Evolutionary conservation across 2,329 filamentous ascomycete species (phyloP).

Genomic region (Colletotrichum gigasporum): DNA sequence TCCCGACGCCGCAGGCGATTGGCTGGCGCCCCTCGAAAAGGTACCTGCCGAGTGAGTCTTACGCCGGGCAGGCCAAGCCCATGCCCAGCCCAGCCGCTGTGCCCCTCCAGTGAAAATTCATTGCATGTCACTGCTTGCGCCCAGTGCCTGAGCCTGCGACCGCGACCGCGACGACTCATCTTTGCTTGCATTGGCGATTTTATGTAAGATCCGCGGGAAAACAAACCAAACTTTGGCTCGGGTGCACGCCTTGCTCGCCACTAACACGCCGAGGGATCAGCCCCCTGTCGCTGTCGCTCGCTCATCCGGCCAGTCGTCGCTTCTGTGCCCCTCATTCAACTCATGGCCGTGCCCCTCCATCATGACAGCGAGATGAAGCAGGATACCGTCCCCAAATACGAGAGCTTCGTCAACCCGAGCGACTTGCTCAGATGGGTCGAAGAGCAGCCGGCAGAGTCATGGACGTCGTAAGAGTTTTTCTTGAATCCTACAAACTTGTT

Average conservation of each 20-base stretch:
- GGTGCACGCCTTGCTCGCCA: conserved; percentile 6
- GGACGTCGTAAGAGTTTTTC: conserved; percentile 45
- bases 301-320: conserved; percentile 3
- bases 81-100: background rate
- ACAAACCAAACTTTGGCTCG: background rate
- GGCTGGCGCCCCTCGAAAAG: background rate
- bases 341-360: conserved; percentile 23
- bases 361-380: conserved; percentile 30
- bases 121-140: background rate
- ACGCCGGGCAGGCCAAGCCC: conserved; percentile 7
- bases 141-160: background rate
- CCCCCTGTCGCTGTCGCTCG: background rate
- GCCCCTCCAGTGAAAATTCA: conserved; percentile 21
- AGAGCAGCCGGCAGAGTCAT: conserved; percentile 43
- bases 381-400: conserved; percentile 28
- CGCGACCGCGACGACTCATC: background rate
- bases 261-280: conserved; percentile 7
- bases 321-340: conserved; percentile 26
- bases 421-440: conserved; percentile 54
- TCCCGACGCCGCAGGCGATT: conserved; percentile 20
- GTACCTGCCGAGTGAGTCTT: conserved; percentile 15
- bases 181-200: conserved; percentile 11
- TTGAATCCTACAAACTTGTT: conserved; percentile 29
- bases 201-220: conserved; percentile 5
- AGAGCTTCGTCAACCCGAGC: conserved; percentile 44